Percentiles rank a stretch among this genome's conserved stretches.
Evolutionary conservation across 192 early-diverging fungal genomes (phyloP).

Genomic region (Pilobolus umbonatus): DNA sequence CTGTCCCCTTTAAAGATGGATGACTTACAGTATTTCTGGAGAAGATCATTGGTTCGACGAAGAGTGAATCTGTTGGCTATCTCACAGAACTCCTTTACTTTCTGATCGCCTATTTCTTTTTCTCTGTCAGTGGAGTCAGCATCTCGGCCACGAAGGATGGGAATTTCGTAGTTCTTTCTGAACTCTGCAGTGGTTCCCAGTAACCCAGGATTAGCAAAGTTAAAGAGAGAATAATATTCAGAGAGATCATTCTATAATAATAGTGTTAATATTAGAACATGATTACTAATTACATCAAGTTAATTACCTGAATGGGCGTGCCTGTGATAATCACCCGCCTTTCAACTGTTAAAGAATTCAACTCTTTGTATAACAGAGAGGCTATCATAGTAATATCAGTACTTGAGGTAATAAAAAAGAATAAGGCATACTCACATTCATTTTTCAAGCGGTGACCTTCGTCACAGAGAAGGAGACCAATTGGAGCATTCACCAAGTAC

Average conservation of each 20-base stretch:
- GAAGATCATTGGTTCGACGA: conserved; percentile 90
- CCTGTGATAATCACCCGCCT: conserved; percentile 93
- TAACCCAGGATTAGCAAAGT: conserved; percentile 92
- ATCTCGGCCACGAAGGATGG: conserved; percentile 91
- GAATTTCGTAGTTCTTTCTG: conserved; percentile 87
- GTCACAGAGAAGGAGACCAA: conserved; percentile 93
- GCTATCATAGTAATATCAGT: conserved; percentile 75
- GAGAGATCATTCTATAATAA: conserved; percentile 63
- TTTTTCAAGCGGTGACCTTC: conserved; percentile 98
- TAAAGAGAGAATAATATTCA: conserved; percentile 93
- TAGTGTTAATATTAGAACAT: background rate
- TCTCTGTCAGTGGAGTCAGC: conserved; percentile 81
- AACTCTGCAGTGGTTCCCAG: conserved; percentile 88
- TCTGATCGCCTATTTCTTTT: conserved; percentile 71
- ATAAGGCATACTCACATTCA: conserved; percentile 38
- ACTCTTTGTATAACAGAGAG: conserved; percentile 27
- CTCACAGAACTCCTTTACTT: conserved; percentile 75
- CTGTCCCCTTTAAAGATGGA: too few species aligned
- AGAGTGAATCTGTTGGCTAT: conserved; percentile 96
- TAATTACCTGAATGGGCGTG: conserved; percentile 79
- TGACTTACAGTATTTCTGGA: conserved; percentile 90
- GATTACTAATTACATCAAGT: background rate
- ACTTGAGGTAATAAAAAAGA: background rate
- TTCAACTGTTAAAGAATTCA: conserved; percentile 71
- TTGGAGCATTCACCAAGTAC: conserved; percentile 71